phyloP scores from a whole-genome alignment of 768 basidiomycete species.

The Xerocomellus chrysenteron region DNA sequence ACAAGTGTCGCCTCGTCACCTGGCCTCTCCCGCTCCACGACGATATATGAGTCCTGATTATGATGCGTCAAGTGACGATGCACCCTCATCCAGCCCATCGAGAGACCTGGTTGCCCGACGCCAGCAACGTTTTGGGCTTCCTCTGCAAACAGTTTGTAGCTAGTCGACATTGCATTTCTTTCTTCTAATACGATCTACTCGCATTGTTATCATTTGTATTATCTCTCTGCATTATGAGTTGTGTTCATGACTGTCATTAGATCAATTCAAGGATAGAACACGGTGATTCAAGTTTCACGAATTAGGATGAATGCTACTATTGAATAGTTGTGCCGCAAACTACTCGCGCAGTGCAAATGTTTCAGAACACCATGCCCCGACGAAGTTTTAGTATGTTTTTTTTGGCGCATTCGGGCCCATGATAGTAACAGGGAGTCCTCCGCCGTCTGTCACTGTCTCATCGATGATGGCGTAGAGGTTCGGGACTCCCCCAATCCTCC shows the following conservation, averaged over 20 bases:
- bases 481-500: no score
- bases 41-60: constrained; percentile 35
- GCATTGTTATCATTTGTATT: constrained; percentile 26
- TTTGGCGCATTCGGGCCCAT: no score
- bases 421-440: no score
- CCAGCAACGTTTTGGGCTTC: constrained; percentile 32
- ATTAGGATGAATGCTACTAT: no score
- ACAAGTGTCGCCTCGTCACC: constrained; percentile 67
- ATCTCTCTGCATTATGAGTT: constrained; percentile 8
- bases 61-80: constrained; percentile 51
- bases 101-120: constrained; percentile 43
- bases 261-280: constrained; percentile 5
- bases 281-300: no score
- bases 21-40: constrained; percentile 60
- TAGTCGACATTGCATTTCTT: constrained; percentile 12
- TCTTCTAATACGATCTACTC: constrained; percentile 16
- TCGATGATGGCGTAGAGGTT: no score
- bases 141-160: constrained; percentile 1
- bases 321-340: no score
- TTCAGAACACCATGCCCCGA: no score
- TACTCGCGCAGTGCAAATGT: no score
- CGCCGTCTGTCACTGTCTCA: no score
- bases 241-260: constrained; percentile 17
- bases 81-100: constrained; percentile 46
- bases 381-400: no score